These are phyloP conservation scores for Avena sativa DNA, from an alignment of 176 grass and related monocot species.

Conservation along the genomic window DNA sequence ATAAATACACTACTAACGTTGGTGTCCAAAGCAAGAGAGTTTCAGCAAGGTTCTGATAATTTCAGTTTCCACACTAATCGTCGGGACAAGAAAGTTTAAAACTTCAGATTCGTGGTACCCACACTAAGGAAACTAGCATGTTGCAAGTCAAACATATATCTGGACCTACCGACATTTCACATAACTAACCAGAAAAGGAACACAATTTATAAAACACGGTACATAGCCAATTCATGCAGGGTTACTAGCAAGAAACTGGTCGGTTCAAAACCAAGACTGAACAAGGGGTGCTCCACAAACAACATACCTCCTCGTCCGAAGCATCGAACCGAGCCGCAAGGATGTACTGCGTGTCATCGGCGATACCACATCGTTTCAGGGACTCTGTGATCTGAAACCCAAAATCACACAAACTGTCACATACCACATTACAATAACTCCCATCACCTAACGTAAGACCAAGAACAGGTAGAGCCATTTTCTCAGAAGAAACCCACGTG, in stretches of 20 bases:
- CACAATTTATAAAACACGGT: background rate
- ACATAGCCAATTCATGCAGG: background rate
- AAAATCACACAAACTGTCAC: background rate
- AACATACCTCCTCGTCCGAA: constrained; percentile 76
- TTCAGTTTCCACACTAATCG: background rate
- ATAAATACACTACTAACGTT: background rate
- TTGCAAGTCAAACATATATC: constrained; percentile 1
- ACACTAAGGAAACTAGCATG: background rate
- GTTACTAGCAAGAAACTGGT: background rate
- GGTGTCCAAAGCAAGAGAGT: constrained; percentile 7
- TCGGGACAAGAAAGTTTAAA: background rate
- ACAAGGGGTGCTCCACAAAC: background rate
- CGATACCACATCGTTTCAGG: constrained; percentile 84
- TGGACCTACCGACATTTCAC: background rate
- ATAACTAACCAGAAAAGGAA: background rate
- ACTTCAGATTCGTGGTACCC: background rate
- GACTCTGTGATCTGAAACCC: constrained; percentile 78
- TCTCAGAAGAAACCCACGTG: constrained; percentile 59
- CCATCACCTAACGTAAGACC: background rate
- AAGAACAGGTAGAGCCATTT: background rate
- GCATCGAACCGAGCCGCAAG: constrained; percentile 88
- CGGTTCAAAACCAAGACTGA: background rate
- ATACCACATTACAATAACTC: background rate
- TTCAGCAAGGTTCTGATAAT: background rate
- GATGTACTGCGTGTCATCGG: constrained; percentile 76